Evolutionary conservation across 768 basidiomycete genomes (phyloP), one percentile per base, ranked within the genome.

Genomic region (Lepiota brunneoincarnata): DNA sequence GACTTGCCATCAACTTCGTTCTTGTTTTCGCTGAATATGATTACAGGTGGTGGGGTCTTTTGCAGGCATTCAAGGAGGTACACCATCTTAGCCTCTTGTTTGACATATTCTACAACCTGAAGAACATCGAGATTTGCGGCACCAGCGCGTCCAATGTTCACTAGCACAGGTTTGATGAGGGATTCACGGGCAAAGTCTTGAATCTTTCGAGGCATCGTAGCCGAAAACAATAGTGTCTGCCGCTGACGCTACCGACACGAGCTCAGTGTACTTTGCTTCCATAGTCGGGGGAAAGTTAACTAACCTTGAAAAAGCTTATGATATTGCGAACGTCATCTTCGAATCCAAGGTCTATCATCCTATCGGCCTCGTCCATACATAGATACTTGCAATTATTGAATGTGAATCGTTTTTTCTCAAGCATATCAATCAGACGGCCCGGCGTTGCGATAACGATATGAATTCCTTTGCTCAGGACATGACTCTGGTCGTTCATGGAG

Each of bases 31-130:
- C 90, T 93, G 69, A 99, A 99, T 54, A 98, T 82, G 70, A 98
- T 97, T 45, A 96, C 94, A 1, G 97, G 97, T 6, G 97, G 97
- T 0, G 97, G 88, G 0, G 97, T 99, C 75, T 98, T 99, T 67
- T 98, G 97, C 57, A 99, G 70, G 68, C 95, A 98, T 69, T 99
- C 97, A 43, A 99, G 76, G 14, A 98, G 80, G 69, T 98, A 99
- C 1, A 99, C 95, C 97, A 98, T 98, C 72, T 99, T 99, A 0
- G 97, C 97, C 71, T 98, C 97, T 67, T 97, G 94, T 72, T 99
- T 99, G 62, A 99, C 97, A 62, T 97, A 98, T 73, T 99, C 97
- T 18, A 98, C 92, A 26, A 98, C 90, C 65, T 94, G 93, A 24
- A 98, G 78, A 2, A 99, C 93, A 65, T 98, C 96, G 68, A 99